Evolutionary conservation across 1,139 yeast species (phyloP), one percentile per base, ranked within the genome.

Genomic region (Pichia sp.): DNA sequence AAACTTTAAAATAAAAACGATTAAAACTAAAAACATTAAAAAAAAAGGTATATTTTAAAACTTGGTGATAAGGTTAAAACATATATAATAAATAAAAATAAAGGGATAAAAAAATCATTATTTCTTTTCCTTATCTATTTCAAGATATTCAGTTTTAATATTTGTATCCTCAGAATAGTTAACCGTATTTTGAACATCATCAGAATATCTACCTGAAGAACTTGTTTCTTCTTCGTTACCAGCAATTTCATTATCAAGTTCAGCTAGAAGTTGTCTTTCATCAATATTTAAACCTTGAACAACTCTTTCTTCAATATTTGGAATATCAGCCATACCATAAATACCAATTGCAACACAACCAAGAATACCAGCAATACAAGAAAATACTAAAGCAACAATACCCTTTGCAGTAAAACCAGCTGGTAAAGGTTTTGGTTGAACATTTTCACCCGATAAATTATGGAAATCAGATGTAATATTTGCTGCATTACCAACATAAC

Each of bases 401-500:
- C 97, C 98, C 57, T 83, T 81, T 39, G 83, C 76, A 37, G 97
- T 90, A 74, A 92, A 90, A 4, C 97, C 97, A 35, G 71, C 61
- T 35, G 97, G 97, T 58, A 92, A 73, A 31, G 71, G 65, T 46
- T 67, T 66, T 23, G 57, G 69, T 65, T 90, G 97, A 35, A 72
- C 67, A 57, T 81, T 81, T 67, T 87, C 81, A 43, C 95, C 95
- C 1, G 69, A 58, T 54, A 92, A 73, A 63, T 90, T 79, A 39
- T 76, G 57, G 69, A 74, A 82, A 61, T 85, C 72, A 3, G 60
- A 66, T 37, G 72, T 59, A 67, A 84, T 82, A 40, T 79, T 95
- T 35, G 97, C 97, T 43, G 97, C 97, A 62, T 90, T 90, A 57
- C 96, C 96, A 35, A 60, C 62, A 48, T 59, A 60, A 8, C 78